Base-by-base conservation (phyloP, 129 eudicot species). In the Silybum marianum region DNA sequence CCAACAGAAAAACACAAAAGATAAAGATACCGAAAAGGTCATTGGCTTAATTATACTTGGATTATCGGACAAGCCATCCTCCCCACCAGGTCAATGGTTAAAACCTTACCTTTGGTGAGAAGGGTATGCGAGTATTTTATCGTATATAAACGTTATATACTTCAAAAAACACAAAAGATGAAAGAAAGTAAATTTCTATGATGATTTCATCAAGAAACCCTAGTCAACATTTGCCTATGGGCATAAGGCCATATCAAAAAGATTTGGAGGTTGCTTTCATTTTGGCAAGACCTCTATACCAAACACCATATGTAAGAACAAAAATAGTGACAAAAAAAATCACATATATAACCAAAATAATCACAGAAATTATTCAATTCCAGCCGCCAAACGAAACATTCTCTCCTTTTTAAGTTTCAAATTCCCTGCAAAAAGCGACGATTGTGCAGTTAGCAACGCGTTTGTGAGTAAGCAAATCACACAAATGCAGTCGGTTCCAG, bases 301-400 rank as follows among this genome's bases (percentile, higher is more conserved):
- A 62, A 63, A 71, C 42, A 83, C 73, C 28, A 71, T 77, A 63
- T 14, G 78, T 36, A 40, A 58, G 66, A 72, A 78, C 38, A 83
- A 71, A 54, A 72, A 28, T 30, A 62, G 62, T 28, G 70, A 78
- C 86, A 54, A 1, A 40, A n/a, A n/a, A 4, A 6, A 71, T 54
- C 78, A 83, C 78, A 77, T 9, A 38, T 60, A 62, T 9, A 42
- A 66, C 74, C 58, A 77, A 69, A 83, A 83, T 63, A 42, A 78
- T 63, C 79, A 24, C 71, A 83, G 32, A 72, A 78, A 63, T 62
- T 63, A 72, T 19, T 66, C 67, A 78, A 69, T 42, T 78, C 75
- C 66, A 72, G 86, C 86, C 86, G 86, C 75, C 70, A 78, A 73
- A 78, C 71, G 3, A 24, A 72, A 78, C 46, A 72, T 63, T 82